Evolutionary conservation across 305 asterid genomes (phyloP), one percentile per base, ranked within the genome.

Genomic region (Rubia balearica): DNA sequence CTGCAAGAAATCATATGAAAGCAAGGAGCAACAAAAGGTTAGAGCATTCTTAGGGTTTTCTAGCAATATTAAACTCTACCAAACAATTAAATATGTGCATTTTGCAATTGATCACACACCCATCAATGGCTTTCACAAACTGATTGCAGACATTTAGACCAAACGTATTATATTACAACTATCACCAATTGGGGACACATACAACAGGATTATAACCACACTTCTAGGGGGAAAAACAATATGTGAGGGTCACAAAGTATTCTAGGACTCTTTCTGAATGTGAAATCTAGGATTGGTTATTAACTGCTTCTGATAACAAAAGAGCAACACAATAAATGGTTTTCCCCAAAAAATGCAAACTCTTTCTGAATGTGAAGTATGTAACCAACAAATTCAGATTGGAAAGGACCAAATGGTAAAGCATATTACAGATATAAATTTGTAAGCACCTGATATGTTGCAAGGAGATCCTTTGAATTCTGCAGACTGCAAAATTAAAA

Each of bases 381-480:
- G 22, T 45, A 16, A 10, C 51, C 51, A 17, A 64, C 43, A 17
- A 64, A 38, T 5, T 24, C 30, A 68, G 22, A 14, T 40, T 43
- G 67, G 67, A 43, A 65, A 40, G 11, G 12, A 38, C 13, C 41
- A 38, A 63, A 70, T 68, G 42, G 53, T 11, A 69, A 71, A 73
- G 40, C 61, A 65, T 71, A 89, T 40, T 64, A 5, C 46, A 14
- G 10, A 41, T 7, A 65, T 24, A 21, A 43, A 16, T 22, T 4
- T n/a, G 4, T 13, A 67, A 16, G 45, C 56, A 67, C 97, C 96
- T 91, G 96, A 74, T 87, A 89, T 78, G 77, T 84, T 51, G 89
- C 87, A 74, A 89, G 95, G 77, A 82, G 87, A 59, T 88, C 96
- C 80, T 91, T 85, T 78, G 89, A 85, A 71, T 86, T 87, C 87